These are phyloP conservation scores for Tephrocybe rancida DNA, from an alignment of 768 basidiomycete species.

Conservation along the genomic window DNA sequence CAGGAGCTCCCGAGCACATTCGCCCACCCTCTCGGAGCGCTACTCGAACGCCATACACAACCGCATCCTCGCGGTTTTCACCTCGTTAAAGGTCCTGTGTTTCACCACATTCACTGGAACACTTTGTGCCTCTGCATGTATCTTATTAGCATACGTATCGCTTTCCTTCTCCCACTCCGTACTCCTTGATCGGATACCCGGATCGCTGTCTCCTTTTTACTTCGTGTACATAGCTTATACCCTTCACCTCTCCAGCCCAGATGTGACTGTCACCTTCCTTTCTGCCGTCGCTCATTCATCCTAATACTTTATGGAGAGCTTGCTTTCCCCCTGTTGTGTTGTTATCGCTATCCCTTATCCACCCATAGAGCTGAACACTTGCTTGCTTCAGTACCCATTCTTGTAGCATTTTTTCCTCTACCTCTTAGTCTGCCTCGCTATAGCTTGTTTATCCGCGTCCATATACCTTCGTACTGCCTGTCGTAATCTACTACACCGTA, in stretches of 20 bases:
- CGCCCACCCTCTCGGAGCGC: constrained; percentile 31
- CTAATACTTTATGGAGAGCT: constrained; percentile 23
- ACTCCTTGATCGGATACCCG: constrained; percentile 19
- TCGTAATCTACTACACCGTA: constrained; percentile 10
- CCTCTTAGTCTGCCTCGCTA: constrained; percentile 7
- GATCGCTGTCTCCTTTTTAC: constrained; percentile 9
- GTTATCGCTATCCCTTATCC: constrained; percentile 21
- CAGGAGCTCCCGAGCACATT: constrained; percentile 24
- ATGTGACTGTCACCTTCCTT: constrained; percentile 22
- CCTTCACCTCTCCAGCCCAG: constrained; percentile 14
- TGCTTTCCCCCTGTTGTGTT: constrained; percentile 20
- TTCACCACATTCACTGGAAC: constrained; percentile 17
- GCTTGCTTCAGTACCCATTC: constrained; percentile 19
- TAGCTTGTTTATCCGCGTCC: constrained; percentile 14
- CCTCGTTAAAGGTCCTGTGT: constrained; percentile 20
- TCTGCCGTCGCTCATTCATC: constrained; percentile 28
- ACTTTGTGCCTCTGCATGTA: constrained; percentile 25
- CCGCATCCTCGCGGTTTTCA: constrained; percentile 21
- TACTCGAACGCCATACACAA: constrained; percentile 19
- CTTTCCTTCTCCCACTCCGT: constrained; percentile 4
- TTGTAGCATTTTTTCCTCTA: constrained; percentile 21
- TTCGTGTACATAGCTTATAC: constrained; percentile 37
- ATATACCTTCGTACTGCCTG: constrained; percentile 16
- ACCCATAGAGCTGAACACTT: constrained; percentile 24
- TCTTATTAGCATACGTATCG: constrained; percentile 26